Conservation (phyloP, 805 yeast genomes). For the Grigorovia transvaalensis region DNA sequence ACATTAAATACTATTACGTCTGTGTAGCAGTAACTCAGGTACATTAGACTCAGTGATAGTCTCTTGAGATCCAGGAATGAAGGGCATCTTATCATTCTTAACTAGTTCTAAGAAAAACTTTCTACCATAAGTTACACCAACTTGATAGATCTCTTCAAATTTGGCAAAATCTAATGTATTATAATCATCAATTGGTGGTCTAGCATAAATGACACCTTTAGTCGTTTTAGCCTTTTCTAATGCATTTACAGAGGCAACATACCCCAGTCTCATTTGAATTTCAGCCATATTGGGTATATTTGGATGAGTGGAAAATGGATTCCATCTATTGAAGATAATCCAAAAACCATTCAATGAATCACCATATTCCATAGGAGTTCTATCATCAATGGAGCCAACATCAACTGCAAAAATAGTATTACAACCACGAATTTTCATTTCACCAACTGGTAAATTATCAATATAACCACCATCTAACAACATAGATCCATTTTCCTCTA, state of each 20-base stretch:
- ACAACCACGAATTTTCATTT: conserved; percentile 87
- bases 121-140: conserved; percentile 69
- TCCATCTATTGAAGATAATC: conserved; percentile 80
- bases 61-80: conserved; percentile 42
- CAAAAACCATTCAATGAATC: conserved; percentile 88
- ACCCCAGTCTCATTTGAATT: conserved; percentile 84
- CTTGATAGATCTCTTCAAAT: conserved; percentile 79
- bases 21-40: conserved; percentile 29
- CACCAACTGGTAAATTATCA: conserved; percentile 84
- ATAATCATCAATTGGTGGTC: conserved; percentile 90
- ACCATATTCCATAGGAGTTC: conserved; percentile 83
- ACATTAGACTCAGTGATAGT: conserved; percentile 20
- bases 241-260: conserved; percentile 91
- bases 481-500: conserved; percentile 87
- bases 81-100: conserved; percentile 45
- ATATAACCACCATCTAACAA: conserved; percentile 92
- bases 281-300: conserved; percentile 92
- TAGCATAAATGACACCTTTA: conserved; percentile 73
- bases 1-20: conserved; percentile 55
- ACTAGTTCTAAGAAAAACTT: conserved; percentile 43
- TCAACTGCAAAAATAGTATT: conserved; percentile 83
- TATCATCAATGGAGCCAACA: conserved; percentile 90
- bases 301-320: conserved; percentile 80
- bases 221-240: conserved; percentile 75
- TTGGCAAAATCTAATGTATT: conserved; percentile 89